phyloP scores from a whole-genome alignment of 805 yeast genomes.

The Metschnikowia kunwiensis region DNA sequence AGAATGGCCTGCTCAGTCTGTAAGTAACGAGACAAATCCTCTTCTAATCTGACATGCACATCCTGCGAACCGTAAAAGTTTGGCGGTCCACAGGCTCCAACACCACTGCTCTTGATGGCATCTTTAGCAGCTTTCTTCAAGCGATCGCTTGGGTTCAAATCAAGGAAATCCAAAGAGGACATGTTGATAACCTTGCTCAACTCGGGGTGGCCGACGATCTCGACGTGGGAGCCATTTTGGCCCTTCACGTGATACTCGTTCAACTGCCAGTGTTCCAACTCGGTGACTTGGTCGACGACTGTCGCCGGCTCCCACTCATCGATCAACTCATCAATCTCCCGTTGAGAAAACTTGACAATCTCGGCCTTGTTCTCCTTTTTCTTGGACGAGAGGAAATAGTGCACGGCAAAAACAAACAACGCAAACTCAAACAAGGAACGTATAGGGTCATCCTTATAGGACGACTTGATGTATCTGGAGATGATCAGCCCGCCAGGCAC shows the following conservation, averaged over 20 bases:
- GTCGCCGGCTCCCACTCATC: slow-evolving; percentile 94
- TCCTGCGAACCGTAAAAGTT: slow-evolving; percentile 96
- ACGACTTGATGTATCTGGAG: slow-evolving; percentile 71
- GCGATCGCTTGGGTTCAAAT: slow-evolving; percentile 48
- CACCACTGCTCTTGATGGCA: slow-evolving; percentile 71
- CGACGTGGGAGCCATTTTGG: slow-evolving; percentile 43
- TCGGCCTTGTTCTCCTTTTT: slow-evolving; percentile 73
- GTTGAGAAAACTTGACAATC: slow-evolving; percentile 53
- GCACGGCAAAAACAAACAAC: slow-evolving; percentile 74
- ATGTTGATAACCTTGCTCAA: slow-evolving; percentile 53
- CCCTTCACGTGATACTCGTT: slow-evolving; percentile 60
- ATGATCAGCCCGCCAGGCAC: slow-evolving; percentile 59
- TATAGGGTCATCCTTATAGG: slow-evolving; percentile 91
- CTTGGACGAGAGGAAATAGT: slow-evolving; percentile 77
- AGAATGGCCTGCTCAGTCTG: slow-evolving; percentile 76
- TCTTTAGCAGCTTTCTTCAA: slow-evolving; percentile 54
- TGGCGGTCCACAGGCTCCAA: slow-evolving; percentile 98
- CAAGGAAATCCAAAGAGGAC: slow-evolving; percentile 69
- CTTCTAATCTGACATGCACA: slow-evolving; percentile 77
- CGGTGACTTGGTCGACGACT: slow-evolving; percentile 54
- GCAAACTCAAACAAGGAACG: slow-evolving; percentile 79
- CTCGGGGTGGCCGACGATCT: slow-evolving; percentile 26
- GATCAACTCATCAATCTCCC: slow-evolving; percentile 77
- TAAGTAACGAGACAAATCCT: slow-evolving; percentile 68
- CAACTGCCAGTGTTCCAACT: slow-evolving; percentile 59